Percentiles rank a stretch among this genome's conserved stretches.
phyloP scores from a whole-genome alignment of 129 eudicot species.

The Chrysanthemum seticuspe region DNA sequence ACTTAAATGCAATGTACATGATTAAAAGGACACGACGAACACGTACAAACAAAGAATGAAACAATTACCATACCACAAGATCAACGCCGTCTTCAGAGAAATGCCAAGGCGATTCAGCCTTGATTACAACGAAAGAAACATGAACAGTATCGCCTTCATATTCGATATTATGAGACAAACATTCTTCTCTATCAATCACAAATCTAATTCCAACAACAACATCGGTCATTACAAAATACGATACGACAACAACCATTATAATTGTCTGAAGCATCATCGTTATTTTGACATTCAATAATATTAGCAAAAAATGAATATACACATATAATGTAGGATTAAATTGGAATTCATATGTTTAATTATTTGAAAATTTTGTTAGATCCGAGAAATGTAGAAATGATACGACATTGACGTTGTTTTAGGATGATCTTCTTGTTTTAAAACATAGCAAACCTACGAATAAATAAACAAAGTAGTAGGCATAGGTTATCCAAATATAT shows the following conservation, averaged over 20 bases:
- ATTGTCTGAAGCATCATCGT: conserved; percentile 7
- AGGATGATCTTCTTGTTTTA: too few relatives aligned
- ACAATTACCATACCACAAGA: conserved; percentile 33
- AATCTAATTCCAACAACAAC: conserved; percentile 57
- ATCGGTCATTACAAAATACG: conserved; percentile 1
- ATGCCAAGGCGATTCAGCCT: conserved; percentile 30
- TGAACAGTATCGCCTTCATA: conserved; percentile 30
- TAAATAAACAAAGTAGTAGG: too few relatives aligned
- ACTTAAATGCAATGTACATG: not conserved
- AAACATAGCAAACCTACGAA: too few relatives aligned
- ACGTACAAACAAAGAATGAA: not conserved
- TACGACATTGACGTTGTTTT: too few relatives aligned
- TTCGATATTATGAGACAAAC: conserved; percentile 57
- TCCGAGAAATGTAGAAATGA: too few relatives aligned
- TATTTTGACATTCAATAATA: not conserved
- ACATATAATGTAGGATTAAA: not conserved
- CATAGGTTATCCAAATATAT: too few relatives aligned
- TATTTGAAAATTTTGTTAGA: too few relatives aligned
- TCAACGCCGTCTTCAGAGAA: conserved; percentile 30
- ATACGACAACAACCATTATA: not conserved
- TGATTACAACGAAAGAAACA: conserved; percentile 34
- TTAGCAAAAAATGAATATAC: not conserved
- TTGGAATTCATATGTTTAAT: not conserved
- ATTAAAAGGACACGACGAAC: not conserved
- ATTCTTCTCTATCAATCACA: conserved; percentile 72